These are phyloP conservation scores for Suillus paluster DNA, from an alignment of 768 basidiomycete genomes.

Conservation along the genomic window DNA sequence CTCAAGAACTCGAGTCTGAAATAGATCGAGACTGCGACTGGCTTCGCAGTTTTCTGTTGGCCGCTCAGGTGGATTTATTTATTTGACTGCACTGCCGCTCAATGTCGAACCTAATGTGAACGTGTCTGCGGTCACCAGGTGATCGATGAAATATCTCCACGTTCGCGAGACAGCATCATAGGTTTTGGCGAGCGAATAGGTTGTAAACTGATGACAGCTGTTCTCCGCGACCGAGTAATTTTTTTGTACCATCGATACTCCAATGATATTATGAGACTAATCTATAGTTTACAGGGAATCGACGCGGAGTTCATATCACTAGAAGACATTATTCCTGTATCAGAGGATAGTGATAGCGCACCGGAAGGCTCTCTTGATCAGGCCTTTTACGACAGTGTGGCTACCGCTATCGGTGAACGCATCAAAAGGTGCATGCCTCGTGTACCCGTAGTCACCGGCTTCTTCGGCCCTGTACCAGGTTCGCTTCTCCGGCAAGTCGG, in stretches of 20 bases:
- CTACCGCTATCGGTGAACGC: conserved; percentile 76
- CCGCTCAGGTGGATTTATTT: conserved; percentile 69
- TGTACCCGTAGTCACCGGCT: conserved; percentile 97
- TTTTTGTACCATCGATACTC: background rate
- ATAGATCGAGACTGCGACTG: conserved; percentile 90
- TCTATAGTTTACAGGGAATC: conserved; percentile 61
- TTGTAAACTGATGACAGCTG: conserved; percentile 91
- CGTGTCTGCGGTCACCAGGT: conserved; percentile 56
- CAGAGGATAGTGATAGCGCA: conserved; percentile 55
- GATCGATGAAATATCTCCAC: conserved; percentile 94
- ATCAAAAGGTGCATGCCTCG: conserved; percentile 76
- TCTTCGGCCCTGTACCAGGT: conserved; percentile 95
- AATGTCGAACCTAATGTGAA: background rate
- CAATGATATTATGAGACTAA: conserved; percentile 2
- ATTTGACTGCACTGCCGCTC: background rate
- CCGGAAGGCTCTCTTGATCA: conserved; percentile 74
- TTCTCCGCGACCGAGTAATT: conserved; percentile 82
- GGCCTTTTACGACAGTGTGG: conserved; percentile 83
- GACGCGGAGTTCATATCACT: conserved; percentile 96
- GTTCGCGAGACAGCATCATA: conserved; percentile 91
- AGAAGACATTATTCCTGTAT: conserved; percentile 81
- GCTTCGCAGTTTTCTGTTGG: conserved; percentile 83
- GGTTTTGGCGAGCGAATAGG: conserved; percentile 91
- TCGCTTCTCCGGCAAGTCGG: conserved; percentile 93
- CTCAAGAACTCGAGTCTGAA: conserved; percentile 81